Base-by-base conservation (phyloP, 257 asterid genomes). In the Leonotis leonurus region DNA sequence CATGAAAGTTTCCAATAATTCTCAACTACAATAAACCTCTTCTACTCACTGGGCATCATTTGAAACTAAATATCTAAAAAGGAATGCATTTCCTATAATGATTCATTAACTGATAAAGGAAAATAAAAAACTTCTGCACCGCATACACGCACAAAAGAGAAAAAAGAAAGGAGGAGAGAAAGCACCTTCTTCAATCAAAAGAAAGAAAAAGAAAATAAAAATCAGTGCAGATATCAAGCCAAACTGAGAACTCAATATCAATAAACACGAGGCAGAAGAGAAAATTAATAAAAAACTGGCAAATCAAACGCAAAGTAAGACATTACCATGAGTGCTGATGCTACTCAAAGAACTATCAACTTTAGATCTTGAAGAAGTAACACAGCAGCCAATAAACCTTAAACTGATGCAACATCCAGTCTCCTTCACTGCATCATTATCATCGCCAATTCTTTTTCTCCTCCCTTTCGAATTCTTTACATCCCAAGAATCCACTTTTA, bases 291-390 rank as follows among this genome's bases (percentile, higher is more conserved):
- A 63, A 14, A 43, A 43, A 56, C 7, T 37, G 27, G 43, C 29
- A 73, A 30, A 46, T 7, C 18, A 26, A 53, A 26, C 16, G 52
- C 56, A 40, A 69, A 53, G 36, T 48, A 66, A 53, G 50, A 43
- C 24, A 69, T 76, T 82, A 82, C 88, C 88, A 30, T 56, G 80
- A 59, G 80, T 67, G 51, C 75, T 75, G 78, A 76, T 71, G 72
- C 80, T 75, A 71, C 85, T 81, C 26, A 70, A 46, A 32, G 95
- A 79, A 76, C 65, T 81, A 70, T 86, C 95, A 58, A 81, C 85
- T 73, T 86, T 83, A 75, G 90, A 73, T 80, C 83, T 86, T 70
- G 95, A 83, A 56, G 95, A 83, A 56, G 78, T 45, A 45, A 81
- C 69, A 75, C 88, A 86, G 75, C 75, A 66, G 60, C 82, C 70